Percentiles rank a stretch among this genome's conserved stretches.
Conservation (phyloP, 768 basidiomycete species). For the Tulasnella calospora region DNA sequence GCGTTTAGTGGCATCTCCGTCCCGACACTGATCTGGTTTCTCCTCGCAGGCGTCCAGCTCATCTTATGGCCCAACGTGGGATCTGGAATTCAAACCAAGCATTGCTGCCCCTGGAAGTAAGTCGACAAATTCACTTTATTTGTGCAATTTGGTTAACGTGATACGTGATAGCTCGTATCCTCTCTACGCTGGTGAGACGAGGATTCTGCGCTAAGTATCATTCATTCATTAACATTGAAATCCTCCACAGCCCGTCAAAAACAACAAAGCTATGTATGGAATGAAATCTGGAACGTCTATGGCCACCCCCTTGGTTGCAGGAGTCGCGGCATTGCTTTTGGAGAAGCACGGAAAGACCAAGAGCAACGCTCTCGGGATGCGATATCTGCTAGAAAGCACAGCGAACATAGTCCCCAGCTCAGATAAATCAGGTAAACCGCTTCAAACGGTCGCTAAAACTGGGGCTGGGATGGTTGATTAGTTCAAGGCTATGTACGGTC, state of each 20-base stretch:
- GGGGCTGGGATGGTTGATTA: conserved; percentile 35
- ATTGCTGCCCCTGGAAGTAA: conserved; percentile 33
- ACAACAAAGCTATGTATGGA: conserved; percentile 10
- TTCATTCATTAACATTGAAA: too few species aligned
- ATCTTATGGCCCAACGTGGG: conserved; percentile 38
- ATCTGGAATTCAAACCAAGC: conserved; percentile 33
- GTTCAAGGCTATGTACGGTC: conserved; percentile 36
- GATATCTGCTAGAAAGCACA: conserved; percentile 26
- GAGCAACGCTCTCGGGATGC: not conserved
- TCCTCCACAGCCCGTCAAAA: conserved; percentile 14
- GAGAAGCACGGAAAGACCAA: conserved; percentile 18
- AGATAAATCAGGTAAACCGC: not conserved
- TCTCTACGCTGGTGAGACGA: conserved; percentile 23
- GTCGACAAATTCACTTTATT: not conserved
- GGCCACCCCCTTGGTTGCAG: conserved; percentile 30
- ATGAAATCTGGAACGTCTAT: conserved; percentile 27
- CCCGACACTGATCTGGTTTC: too few species aligned
- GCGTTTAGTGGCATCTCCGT: too few species aligned
- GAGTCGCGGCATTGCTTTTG: conserved; percentile 28
- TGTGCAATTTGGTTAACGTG: not conserved
- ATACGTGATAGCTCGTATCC: conserved; percentile 17
- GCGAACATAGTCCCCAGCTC: conserved; percentile 18
- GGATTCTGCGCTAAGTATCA: too few species aligned
- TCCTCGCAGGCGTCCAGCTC: conserved; percentile 30
- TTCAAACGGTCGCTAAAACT: conserved; percentile 28